Conservation (phyloP, 2,329 filamentous ascomycete genomes). For the Neonectria faginata region DNA sequence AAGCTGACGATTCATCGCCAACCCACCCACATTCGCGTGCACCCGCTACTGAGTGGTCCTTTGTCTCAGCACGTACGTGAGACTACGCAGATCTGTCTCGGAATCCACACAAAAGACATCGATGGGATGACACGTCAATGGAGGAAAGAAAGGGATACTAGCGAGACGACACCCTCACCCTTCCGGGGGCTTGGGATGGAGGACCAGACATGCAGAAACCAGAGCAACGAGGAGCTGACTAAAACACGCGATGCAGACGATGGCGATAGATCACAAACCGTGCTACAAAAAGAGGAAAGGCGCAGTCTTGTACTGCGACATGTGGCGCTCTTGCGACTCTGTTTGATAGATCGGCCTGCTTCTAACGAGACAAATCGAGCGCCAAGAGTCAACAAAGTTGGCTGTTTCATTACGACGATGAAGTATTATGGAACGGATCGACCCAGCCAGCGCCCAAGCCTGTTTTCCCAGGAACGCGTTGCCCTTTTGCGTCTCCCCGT, state of each 20-base stretch:
- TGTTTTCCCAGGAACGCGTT: not conserved
- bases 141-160: conserved; percentile 27
- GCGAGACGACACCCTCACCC: conserved; percentile 17
- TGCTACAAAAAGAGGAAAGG: not conserved
- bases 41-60: not conserved
- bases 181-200: conserved; percentile 13
- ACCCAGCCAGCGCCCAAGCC: not conserved
- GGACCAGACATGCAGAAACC: conserved; percentile 34
- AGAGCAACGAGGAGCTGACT: conserved; percentile 14
- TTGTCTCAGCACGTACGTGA: not conserved
- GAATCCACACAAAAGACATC: conserved; percentile 23
- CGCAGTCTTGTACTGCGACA: not conserved
- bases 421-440: not conserved
- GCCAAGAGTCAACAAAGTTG: not conserved
- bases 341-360: not conserved
- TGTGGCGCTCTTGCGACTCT: not conserved
- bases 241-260: not conserved
- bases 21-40: not conserved
- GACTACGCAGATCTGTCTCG: conserved; percentile 30
- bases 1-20: not conserved
- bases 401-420: not conserved
- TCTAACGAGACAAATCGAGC: not conserved
- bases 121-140: conserved; percentile 30
- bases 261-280: not conserved
- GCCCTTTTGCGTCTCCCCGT: conserved; percentile 32